Base-by-base conservation (phyloP, 1,284 basidiomycete genomes). In the Volvariella volvacea region DNA sequence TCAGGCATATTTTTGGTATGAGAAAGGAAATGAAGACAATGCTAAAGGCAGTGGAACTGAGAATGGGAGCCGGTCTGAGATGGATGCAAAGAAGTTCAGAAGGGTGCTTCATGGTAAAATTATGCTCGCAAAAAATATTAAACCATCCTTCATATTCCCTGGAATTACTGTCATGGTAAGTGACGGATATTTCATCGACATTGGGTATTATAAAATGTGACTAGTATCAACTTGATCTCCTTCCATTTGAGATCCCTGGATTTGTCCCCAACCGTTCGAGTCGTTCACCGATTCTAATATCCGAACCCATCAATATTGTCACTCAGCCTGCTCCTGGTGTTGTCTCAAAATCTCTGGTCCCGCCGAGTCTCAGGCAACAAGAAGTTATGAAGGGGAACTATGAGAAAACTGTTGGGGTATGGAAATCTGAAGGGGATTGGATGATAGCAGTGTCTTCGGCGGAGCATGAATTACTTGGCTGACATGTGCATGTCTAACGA, bases 391-490 rank as follows among this genome's bases (percentile, higher is more conserved):
- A n/a, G n/a, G 25, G 25, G 12, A 28, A 28, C 12, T 28, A 28
- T 28, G 25, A 28, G 25, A 28, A 28, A 28, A 12, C 25, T 9
- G 50, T 14, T 3, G 50, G 30, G 20, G 72, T 67, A 1, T 74
- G 68, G 1, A 71, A 68, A 22, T 50, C 45, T 9, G 53, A 48
- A n/a, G n/a, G n/a, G n/a, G n/a, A n/a, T n/a, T n/a, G n/a, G n/a
- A n/a, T n/a, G n/a, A n/a, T n/a, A n/a, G n/a, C n/a, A n/a, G n/a
- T n/a, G n/a, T n/a, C n/a, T n/a, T n/a, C n/a, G n/a, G n/a, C n/a
- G n/a, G n/a, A n/a, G n/a, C n/a, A n/a, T n/a, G n/a, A n/a, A n/a
- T n/a, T n/a, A n/a, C n/a, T n/a, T n/a, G n/a, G n/a, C n/a, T n/a
- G n/a, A n/a, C n/a, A n/a, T n/a, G n/a, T n/a, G n/a, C n/a, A n/a